Conservation (phyloP, 371 early-diverging fungal species). For the Circinella minor region DNA sequence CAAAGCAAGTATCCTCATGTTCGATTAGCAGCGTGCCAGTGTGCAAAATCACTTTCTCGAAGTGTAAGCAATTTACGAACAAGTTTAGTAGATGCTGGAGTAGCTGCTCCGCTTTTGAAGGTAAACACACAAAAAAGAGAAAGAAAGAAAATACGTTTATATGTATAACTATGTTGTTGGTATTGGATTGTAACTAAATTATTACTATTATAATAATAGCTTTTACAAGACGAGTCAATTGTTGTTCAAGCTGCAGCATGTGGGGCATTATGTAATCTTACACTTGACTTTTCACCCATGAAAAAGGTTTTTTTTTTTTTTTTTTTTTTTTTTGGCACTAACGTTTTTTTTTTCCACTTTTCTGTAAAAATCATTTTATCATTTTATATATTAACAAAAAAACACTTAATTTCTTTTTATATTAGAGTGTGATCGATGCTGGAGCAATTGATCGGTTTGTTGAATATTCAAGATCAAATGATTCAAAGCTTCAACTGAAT, state of each 20-base stretch:
- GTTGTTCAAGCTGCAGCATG: conserved; percentile 78
- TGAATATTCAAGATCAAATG: conserved; percentile 56
- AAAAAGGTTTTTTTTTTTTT: conserved; percentile 54
- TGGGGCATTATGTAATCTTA: conserved; percentile 87
- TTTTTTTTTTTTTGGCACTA: too few species aligned
- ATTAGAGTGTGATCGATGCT: conserved; percentile 69
- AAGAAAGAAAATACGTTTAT: too few species aligned
- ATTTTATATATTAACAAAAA: background rate
- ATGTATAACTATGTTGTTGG: background rate
- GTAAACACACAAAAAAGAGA: too few species aligned
- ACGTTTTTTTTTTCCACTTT: too few species aligned
- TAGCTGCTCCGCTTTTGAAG: conserved; percentile 73
- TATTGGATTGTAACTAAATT: background rate
- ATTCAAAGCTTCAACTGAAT: conserved; percentile 68
- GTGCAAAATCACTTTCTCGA: conserved; percentile 77
- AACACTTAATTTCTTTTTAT: background rate
- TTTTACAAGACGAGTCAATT: conserved; percentile 68
- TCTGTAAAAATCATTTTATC: background rate
- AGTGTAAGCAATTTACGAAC: conserved; percentile 84
- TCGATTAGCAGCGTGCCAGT: conserved; percentile 83
- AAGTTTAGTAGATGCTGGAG: conserved; percentile 80
- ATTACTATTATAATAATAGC: conserved; percentile 28
- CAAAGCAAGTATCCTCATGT: conserved; percentile 62
- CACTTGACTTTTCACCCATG: conserved; percentile 90
- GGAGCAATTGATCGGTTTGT: conserved; percentile 81